These are phyloP conservation scores for Sungouiozyma intestinalis DNA, from an alignment of 805 yeast genomes.

Conservation along the genomic window DNA sequence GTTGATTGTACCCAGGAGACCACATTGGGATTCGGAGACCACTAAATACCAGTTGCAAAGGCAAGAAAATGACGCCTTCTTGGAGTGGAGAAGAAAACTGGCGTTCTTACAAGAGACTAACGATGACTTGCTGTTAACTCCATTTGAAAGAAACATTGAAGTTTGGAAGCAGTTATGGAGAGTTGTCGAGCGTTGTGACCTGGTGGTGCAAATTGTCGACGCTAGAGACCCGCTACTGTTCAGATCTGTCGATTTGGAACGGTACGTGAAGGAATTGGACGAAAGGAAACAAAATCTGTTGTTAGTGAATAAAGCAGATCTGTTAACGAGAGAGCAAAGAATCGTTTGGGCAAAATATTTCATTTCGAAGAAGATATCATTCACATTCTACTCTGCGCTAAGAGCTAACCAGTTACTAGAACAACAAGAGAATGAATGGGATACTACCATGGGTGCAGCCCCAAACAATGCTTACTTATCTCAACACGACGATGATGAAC, in stretches of 20 bases:
- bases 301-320: slow-evolving; percentile 88
- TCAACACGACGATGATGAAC: slow-evolving; percentile 24
- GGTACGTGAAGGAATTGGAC: slow-evolving; percentile 67
- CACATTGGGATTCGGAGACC: slow-evolving; percentile 67
- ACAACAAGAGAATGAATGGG: slow-evolving; percentile 37
- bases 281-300: slow-evolving; percentile 69
- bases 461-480: slow-evolving; percentile 9
- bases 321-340: slow-evolving; percentile 69
- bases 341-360: slow-evolving; percentile 82
- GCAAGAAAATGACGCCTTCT: slow-evolving; percentile 79
- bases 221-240: slow-evolving; percentile 89
- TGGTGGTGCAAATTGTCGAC: slow-evolving; percentile 94
- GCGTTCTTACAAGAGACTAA: slow-evolving; percentile 77
- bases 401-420: slow-evolving; percentile 70
- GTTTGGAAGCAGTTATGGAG: slow-evolving; percentile 99
- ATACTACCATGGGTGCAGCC: slow-evolving; percentile 12
- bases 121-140: slow-evolving; percentile 74
- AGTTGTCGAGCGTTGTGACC: slow-evolving; percentile 88
- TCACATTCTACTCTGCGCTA: slow-evolving; percentile 87
- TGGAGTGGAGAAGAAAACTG: slow-evolving; percentile 87
- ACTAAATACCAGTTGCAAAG: slow-evolving; percentile 71
- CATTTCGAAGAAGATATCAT: slow-evolving; percentile 53
- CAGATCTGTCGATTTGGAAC: slow-evolving; percentile 79
- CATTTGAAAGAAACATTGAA: slow-evolving; percentile 93
- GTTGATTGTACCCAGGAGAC: slow-evolving; percentile 88